These are phyloP conservation scores for Exserohilum turcica DNA, from an alignment of 2,329 filamentous ascomycete genomes.

Conservation along the genomic window DNA sequence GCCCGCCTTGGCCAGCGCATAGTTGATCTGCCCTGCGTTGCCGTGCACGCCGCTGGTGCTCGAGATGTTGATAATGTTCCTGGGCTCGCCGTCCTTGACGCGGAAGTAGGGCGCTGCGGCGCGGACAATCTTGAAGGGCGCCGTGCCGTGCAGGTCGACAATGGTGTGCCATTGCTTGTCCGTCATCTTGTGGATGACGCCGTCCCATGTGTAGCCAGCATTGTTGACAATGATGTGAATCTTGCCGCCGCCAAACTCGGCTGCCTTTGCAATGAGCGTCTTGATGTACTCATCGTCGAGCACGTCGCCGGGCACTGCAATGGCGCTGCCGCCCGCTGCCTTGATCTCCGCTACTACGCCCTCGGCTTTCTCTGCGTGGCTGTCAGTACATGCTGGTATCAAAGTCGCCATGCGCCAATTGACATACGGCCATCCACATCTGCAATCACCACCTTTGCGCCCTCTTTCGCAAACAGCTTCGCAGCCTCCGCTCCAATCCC, in stretches of 20 bases:
- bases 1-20: slow-evolving; percentile 82
- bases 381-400: slow-evolving; percentile 14
- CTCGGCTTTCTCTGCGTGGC: slow-evolving; percentile 67
- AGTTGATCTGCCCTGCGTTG: slow-evolving; percentile 91
- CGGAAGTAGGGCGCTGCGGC: slow-evolving; percentile 85
- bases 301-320: slow-evolving; percentile 78
- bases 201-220: slow-evolving; percentile 91
- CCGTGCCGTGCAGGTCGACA: slow-evolving; percentile 79
- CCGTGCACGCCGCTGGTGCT: slow-evolving; percentile 82
- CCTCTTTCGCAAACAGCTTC: slow-evolving; percentile 82
- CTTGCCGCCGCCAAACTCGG: slow-evolving; percentile 82
- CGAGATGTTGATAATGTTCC: slow-evolving; percentile 82
- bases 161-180: slow-evolving; percentile 94
- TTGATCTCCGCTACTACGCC: slow-evolving; percentile 74
- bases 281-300: slow-evolving; percentile 72
- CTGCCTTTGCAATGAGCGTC: slow-evolving; percentile 72
- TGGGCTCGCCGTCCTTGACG: slow-evolving; percentile 78
- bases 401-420: not conserved
- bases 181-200: slow-evolving; percentile 88
- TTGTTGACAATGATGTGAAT: slow-evolving; percentile 93
- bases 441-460: slow-evolving; percentile 80
- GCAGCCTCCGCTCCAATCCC: slow-evolving; percentile 88
- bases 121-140: slow-evolving; percentile 80
- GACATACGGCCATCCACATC: slow-evolving; percentile 74
- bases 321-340: slow-evolving; percentile 66